Evolutionary conservation across 148 eudicot genomes (phyloP).

Genomic region (Persicaria maculosa): DNA sequence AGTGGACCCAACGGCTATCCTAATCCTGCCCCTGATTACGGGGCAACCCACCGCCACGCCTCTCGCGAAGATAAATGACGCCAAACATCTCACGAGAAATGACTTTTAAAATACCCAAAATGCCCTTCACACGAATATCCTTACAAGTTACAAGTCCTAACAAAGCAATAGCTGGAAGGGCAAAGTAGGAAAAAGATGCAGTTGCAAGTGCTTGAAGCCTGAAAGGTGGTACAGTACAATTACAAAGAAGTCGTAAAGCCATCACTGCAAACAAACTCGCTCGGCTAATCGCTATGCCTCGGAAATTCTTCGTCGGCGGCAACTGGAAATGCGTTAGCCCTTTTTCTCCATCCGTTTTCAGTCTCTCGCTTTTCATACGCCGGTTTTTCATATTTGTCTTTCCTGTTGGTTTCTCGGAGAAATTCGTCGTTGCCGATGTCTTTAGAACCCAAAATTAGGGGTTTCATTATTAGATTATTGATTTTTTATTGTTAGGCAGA

Average conservation of each 20-base stretch:
- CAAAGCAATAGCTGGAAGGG: too few species aligned
- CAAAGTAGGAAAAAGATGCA: neutral
- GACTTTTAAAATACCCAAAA: too few species aligned
- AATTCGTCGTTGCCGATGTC: neutral
- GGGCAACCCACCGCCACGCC: too few species aligned
- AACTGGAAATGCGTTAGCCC: slow-evolving; percentile 77
- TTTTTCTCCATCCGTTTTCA: slow-evolving; percentile 6
- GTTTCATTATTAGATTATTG: neutral
- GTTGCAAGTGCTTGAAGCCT: neutral
- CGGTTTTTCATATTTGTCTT: too few species aligned
- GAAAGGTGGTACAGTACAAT: neutral
- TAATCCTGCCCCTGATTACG: too few species aligned
- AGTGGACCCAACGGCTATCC: too few species aligned
- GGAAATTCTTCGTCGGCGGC: slow-evolving; percentile 81
- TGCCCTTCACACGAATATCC: too few species aligned
- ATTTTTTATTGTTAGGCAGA: neutral
- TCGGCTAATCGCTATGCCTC: slow-evolving; percentile 28
- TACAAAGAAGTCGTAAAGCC: neutral
- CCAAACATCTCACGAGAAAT: too few species aligned
- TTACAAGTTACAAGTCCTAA: too few species aligned
- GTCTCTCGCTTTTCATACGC: too few species aligned
- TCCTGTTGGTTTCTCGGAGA: neutral
- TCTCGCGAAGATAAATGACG: too few species aligned
- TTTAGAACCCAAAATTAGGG: neutral
- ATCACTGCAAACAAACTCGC: neutral